Base-by-base conservation (phyloP, 306 rosid genomes). In the Urtica urens region DNA sequence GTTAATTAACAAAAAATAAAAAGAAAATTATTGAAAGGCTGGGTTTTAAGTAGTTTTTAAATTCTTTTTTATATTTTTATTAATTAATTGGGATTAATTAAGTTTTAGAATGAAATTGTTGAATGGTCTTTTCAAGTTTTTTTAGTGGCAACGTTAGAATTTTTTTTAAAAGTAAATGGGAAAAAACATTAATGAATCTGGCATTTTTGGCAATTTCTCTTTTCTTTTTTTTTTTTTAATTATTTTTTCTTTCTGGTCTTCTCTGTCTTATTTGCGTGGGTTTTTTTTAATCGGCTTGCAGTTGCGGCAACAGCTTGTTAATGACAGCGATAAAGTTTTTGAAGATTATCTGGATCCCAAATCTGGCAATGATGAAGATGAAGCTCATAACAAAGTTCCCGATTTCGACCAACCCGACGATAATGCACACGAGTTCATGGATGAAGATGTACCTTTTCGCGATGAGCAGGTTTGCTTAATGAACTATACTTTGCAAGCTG, bases 301-400 rank as follows among this genome's bases (percentile, higher is more conserved):
- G 99, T 70, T 90, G 62, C 74, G 95, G 70, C 73, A 71, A 67
- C 75, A 84, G 23, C 92, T 85, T 41, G 20, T 63, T 51, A 64
- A 38, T 38, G 94, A 72, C 52, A 85, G 34, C 31, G 60, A 59
- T 54, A 67, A 61, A 79, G 57, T 47, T 28, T 68, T 65, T 63
- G 66, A 61, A 59, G 22, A 72, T 26, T 63, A 49, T 68, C 49
- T 39, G 26, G 72, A 75, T 51, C 8, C 64, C 23, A 75, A 71
- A 29, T 69, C 65, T 55, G 72, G 62, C 63, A 65, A 70, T 62
- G 82, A 81, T 29, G 82, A 82, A 39, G 37, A 47, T 19, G 81
- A 58, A 46, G 40, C 47, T 60, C 78, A 67, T 69, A 38, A 23
- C 10, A 81, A 68, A 28, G 46, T 49, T 44, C 80, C 63, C 56